Evolutionary conservation across 192 early-diverging fungal species (phyloP), one percentile per base, ranked within the genome.

Genomic region (Allomyces macrogynus): DNA sequence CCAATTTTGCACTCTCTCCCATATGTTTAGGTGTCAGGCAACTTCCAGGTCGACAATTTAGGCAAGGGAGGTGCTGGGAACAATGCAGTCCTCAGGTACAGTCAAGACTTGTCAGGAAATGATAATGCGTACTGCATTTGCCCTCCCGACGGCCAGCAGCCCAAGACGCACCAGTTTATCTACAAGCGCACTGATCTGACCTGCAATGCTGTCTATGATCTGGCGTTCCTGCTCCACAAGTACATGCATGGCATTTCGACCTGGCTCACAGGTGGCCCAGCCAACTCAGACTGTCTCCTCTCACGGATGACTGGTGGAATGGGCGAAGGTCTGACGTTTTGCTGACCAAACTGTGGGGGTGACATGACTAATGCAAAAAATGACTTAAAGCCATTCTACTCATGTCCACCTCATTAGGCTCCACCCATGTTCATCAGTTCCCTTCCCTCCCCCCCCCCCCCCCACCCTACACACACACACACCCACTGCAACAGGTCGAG

Each of bases 111-210:
- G 22, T n/a, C 24, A 8, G 64, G 26, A 24, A 72, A 54, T n/a
- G 71, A 92, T 71, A 93, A 92, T 78, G 93, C 93, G 65, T 91
- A 93, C 71, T 97, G 94, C 81, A 88, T 89, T 8, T 92, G 92
- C 25, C 91, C 92, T 24, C 91, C 89, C 1, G 93, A 96, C 78
- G 93, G 93, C 65, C 82, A 89, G 73, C 81, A 81, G 64, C 84
- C 84, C 24, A 79, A 87, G 67, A 96, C 93, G 91, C 84, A 89
- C 62, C 93, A 93, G 93, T 95, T 89, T 64, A 80, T 89, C 4
- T 96, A 90, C 91, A 86, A 90, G 63, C 69, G 75, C n/a, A 84
- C 85, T 4, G 66, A 71, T 3, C 85, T 88, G 9, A 69, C 75
- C 67, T 74, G 91, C 32, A 91, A 96, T 70, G 90, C 88, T 43